Evolutionary conservation across 2,329 filamentous ascomycete species (phyloP), one percentile per base, ranked within the genome.

Genomic region (Phaeoacremonium minimum): DNA sequence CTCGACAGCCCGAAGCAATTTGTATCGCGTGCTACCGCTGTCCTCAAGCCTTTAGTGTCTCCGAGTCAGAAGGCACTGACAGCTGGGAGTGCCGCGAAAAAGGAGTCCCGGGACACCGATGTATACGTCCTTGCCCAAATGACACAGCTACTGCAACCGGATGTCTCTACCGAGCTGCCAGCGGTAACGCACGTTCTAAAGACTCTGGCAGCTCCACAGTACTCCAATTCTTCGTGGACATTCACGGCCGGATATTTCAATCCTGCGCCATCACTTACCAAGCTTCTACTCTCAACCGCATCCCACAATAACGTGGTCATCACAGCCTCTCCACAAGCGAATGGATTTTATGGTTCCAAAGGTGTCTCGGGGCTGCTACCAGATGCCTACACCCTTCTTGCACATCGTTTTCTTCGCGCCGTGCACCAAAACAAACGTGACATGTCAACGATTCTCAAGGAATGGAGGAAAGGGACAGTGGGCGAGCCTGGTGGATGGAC

Each of bases 231-330:
- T 0, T 83, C 80, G 12, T 98, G 93, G 93, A 93, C 88, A 1
- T 97, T 98, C 59, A 97, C 93, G 1, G 93, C 93, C 0, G 93
- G 93, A 35, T 98, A 98, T 66, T 98, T 98, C 68, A 98, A 98
- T 66, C 95, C 95, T 38, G 89, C 89, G 6, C 85, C 89, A 0
- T 80, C 83, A 4, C 77, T 97, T 15, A 90, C 87, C 3, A 77
- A 82, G 28, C 75, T 95, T 1, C 71, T 98, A 0, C 79, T 98
- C 19, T 70, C 74, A 6, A 89, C 87, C 1, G 75, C 80, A 2
- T 85, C 83, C 0, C 61, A 65, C 2, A 72, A 71, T 29, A 93
- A 88, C 42, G 90, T 85, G 0, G 86, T 98, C 15, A 83, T 98
- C 37, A 96, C 93, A 0, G 93, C 93, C 3, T 89, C 88, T 1